Evolutionary conservation across 495 filamentous ascomycete species (phyloP).

Genomic region (Tuber calosporum): DNA sequence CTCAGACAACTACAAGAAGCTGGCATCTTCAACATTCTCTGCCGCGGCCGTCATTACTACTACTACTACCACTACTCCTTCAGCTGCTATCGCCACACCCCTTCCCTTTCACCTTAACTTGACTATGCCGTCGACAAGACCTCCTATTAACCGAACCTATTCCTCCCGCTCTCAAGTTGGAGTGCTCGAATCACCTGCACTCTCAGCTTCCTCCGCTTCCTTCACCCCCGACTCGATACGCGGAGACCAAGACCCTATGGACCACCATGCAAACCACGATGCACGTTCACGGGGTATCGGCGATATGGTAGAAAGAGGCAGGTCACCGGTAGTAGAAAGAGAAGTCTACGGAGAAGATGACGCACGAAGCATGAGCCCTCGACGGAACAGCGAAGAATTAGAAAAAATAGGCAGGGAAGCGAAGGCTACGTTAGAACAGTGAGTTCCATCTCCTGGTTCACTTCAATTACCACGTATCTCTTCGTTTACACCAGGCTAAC

Average conservation of each 20-base stretch:
- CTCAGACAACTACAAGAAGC: conserved; percentile 8
- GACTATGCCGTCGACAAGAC: conserved; percentile 34
- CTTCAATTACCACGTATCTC: conserved; percentile 3
- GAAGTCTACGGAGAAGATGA: conserved; percentile 61
- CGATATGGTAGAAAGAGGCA: conserved; percentile 40
- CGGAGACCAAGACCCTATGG: conserved; percentile 39
- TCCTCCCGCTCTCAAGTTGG: conserved; percentile 38
- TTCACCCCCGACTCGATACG: conserved; percentile 36
- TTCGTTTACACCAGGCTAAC: conserved; percentile 23
- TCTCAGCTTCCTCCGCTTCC: conserved; percentile 36
- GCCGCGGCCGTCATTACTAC: conserved; percentile 19
- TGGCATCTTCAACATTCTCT: conserved; percentile 5
- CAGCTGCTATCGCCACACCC: conserved; percentile 19
- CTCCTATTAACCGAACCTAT: conserved; percentile 36
- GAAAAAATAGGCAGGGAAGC: conserved; percentile 78
- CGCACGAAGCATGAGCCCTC: conserved; percentile 88
- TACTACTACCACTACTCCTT: conserved; percentile 27
- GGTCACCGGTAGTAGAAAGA: conserved; percentile 31
- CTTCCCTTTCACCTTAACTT: conserved; percentile 15
- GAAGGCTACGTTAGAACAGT: conserved; percentile 57
- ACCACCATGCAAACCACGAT: conserved; percentile 9
- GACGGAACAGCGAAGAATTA: conserved; percentile 80
- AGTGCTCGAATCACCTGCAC: conserved; percentile 34
- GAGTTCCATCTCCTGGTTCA: conserved; percentile 25
- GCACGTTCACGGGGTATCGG: conserved; percentile 17